Evolutionary conservation across 768 basidiomycete species (phyloP).

Genomic region (Suillus luteus): DNA sequence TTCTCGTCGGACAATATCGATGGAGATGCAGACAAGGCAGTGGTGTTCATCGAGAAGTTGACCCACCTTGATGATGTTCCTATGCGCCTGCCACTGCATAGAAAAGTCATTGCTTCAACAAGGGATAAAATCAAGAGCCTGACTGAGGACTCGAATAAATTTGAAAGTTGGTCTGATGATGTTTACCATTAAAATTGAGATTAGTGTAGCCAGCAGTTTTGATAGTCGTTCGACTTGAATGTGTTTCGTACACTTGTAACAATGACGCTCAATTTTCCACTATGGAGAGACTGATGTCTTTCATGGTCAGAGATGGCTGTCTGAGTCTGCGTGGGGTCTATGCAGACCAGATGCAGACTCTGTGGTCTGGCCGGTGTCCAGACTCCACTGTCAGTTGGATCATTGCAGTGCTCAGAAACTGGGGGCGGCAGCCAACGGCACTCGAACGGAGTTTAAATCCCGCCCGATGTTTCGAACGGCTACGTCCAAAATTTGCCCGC

Average conservation of each 20-base stretch:
- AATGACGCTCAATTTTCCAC: background rate
- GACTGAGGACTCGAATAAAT: conserved; percentile 6
- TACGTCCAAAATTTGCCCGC: background rate
- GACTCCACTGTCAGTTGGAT: too few relatives aligned
- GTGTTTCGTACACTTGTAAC: background rate
- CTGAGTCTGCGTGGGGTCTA: too few relatives aligned
- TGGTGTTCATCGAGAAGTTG: conserved; percentile 11
- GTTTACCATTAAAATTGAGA: conserved; percentile 4
- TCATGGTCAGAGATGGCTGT: too few relatives aligned
- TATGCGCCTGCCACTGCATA: conserved; percentile 16
- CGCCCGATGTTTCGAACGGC: too few relatives aligned
- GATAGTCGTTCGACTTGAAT: background rate
- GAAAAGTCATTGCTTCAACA: background rate
- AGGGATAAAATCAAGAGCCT: conserved; percentile 11
- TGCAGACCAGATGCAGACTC: too few relatives aligned
- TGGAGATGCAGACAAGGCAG: conserved; percentile 16
- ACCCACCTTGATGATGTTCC: conserved; percentile 13
- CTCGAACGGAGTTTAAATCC: too few relatives aligned
- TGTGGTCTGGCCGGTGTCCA: too few relatives aligned
- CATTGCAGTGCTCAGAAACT: too few relatives aligned
- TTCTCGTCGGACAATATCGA: background rate
- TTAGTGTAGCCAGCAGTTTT: background rate
- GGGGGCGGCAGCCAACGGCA: too few relatives aligned
- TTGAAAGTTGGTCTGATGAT: conserved; percentile 14
- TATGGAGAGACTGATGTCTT: background rate